A percentile compares a stretch with the other conserved stretches of the same genome.
Conservation (phyloP, 2,329 filamentous ascomycete species). For the Sporothrix sp. region DNA sequence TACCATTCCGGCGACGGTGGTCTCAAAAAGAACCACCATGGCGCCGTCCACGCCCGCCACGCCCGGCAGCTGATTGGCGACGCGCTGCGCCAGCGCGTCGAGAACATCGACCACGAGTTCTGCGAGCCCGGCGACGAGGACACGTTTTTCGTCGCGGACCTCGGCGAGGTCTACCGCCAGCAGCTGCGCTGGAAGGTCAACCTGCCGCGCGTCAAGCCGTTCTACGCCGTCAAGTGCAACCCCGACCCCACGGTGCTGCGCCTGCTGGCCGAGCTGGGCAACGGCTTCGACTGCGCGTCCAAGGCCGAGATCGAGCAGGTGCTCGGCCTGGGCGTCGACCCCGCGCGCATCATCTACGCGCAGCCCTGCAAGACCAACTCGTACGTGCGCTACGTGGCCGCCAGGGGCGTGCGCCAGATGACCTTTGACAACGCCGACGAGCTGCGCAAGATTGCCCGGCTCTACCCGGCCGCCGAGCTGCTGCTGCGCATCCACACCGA, state of each 20-base stretch:
- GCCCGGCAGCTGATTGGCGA: conserved; percentile 78
- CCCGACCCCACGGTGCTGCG: conserved; percentile 81
- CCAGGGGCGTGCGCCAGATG: conserved; percentile 88
- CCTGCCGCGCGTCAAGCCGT: conserved; percentile 83
- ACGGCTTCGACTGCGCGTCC: conserved; percentile 96
- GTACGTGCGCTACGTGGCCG: conserved; percentile 82
- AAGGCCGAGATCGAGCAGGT: conserved; percentile 95
- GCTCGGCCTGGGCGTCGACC: conserved; percentile 69
- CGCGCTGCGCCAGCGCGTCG: conserved; percentile 76
- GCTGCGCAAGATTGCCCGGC: conserved; percentile 92
- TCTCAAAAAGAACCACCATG: conserved; percentile 36
- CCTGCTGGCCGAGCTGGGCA: conserved; percentile 78
- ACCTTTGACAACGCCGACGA: conserved; percentile 98
- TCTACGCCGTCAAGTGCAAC: conserved; percentile 99
- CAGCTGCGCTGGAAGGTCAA: conserved; percentile 97
- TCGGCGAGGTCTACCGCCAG: conserved; percentile 97
- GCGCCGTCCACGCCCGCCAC: conserved; percentile 27
- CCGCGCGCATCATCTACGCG: conserved; percentile 92
- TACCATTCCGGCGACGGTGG: conserved; percentile 42
- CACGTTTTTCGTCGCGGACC: conserved; percentile 94
- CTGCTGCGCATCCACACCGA: conserved; percentile 93
- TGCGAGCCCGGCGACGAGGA: conserved; percentile 93
- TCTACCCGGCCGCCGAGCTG: conserved; percentile 81
- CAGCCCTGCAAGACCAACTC: conserved; percentile 99
- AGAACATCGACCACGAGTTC: conserved; percentile 72